These are phyloP conservation scores for Filobasidium wieringae DNA, from an alignment of 768 basidiomycete genomes.

Conservation along the genomic window DNA sequence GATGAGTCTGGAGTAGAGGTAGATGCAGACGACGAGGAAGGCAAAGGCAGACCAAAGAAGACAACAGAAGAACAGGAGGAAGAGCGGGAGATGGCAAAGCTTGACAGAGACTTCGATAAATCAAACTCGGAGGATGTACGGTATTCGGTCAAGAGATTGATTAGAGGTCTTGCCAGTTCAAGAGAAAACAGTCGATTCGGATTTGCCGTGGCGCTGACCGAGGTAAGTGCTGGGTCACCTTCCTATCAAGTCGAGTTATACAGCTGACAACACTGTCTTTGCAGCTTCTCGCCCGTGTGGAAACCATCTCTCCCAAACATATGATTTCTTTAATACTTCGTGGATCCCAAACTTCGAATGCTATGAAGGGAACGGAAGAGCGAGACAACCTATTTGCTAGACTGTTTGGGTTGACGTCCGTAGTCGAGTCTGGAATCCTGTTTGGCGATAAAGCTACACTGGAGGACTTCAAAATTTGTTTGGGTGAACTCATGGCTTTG, in stretches of 20 bases:
- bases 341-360: slow-evolving; percentile 57
- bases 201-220: slow-evolving; percentile 89
- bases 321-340: slow-evolving; percentile 65
- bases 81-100: slow-evolving; percentile 17
- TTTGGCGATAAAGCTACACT: slow-evolving; percentile 52
- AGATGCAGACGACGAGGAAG: slow-evolving; percentile 40
- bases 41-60: background rate
- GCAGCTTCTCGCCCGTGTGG: slow-evolving; percentile 65
- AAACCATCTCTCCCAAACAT: slow-evolving; percentile 64
- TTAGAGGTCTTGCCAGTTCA: slow-evolving; percentile 80
- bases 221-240: slow-evolving; percentile 47
- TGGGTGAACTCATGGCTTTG: slow-evolving; percentile 54
- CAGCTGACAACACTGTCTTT: background rate
- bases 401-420: slow-evolving; percentile 73
- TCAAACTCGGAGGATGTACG: slow-evolving; percentile 81
- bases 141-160: slow-evolving; percentile 75
- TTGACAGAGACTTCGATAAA: slow-evolving; percentile 42
- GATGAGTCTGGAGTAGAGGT: slow-evolving; percentile 22
- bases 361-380: slow-evolving; percentile 81
- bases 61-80: slow-evolving; percentile 5
- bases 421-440: slow-evolving; percentile 74
- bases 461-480: slow-evolving; percentile 49
- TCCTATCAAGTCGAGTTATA: background rate
- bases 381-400: slow-evolving; percentile 85
- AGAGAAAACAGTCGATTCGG: slow-evolving; percentile 87